Percentiles rank a stretch among this genome's conserved stretches.
Conservation (phyloP, 257 asterid species). For the Misopates orontium region DNA sequence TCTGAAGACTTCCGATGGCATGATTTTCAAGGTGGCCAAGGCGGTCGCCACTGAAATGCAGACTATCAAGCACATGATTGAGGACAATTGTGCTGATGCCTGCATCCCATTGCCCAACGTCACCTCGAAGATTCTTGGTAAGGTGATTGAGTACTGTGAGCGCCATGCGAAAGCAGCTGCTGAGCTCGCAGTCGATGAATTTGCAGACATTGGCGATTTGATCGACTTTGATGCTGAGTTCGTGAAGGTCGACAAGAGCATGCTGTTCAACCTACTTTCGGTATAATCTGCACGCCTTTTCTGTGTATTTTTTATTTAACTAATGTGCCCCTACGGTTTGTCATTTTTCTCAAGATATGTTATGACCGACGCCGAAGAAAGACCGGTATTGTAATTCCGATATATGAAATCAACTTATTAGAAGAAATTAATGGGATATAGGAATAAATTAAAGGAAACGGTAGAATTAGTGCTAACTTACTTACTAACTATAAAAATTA, state of each 20-base stretch:
- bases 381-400: too few species aligned
- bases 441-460: too few species aligned
- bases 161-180: conserved; percentile 33
- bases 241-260: conserved; percentile 56
- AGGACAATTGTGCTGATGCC: conserved; percentile 44
- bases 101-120: conserved; percentile 44
- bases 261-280: conserved; percentile 60
- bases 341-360: not conserved
- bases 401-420: too few species aligned
- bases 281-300: conserved; percentile 20
- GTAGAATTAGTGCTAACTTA: too few species aligned
- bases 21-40: conserved; percentile 42
- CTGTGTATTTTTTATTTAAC: not conserved
- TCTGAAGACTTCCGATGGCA: conserved; percentile 40
- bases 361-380: too few species aligned
- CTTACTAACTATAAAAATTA: too few species aligned
- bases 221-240: conserved; percentile 51
- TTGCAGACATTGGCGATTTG: conserved; percentile 36
- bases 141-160: conserved; percentile 50
- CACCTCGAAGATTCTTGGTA: conserved; percentile 36
- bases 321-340: conserved; percentile 10
- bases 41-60: conserved; percentile 40
- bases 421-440: too few species aligned
- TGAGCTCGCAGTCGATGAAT: conserved; percentile 15
- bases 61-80: conserved; percentile 49